Conservation (phyloP, 2,329 filamentous ascomycete species). For the Cytospora piceicola region DNA sequence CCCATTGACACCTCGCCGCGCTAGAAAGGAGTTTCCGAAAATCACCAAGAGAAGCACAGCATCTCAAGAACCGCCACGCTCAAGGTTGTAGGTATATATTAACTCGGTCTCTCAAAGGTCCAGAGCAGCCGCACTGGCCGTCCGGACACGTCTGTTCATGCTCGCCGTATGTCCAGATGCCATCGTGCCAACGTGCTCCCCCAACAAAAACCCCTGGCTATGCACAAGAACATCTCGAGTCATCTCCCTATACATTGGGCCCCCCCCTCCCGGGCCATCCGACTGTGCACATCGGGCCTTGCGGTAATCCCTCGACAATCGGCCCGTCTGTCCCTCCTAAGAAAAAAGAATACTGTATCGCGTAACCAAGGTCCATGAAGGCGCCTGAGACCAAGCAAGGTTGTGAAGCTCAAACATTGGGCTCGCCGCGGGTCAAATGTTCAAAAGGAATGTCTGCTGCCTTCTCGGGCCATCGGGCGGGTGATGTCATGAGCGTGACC, state of each 20-base stretch:
- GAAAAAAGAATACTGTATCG: too few relatives aligned
- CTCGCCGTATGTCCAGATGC: constrained; percentile 20
- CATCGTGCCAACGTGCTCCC: constrained; percentile 1
- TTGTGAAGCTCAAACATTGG: neutral
- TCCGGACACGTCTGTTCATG: neutral
- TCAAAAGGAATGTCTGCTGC: neutral
- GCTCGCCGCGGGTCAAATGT: neutral
- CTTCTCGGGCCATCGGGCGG: neutral
- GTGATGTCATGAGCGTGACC: neutral
- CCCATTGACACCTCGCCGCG: neutral
- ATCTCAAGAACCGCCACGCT: neutral
- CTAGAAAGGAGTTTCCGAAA: neutral
- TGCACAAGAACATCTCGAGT: constrained; percentile 23
- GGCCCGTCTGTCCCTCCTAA: neutral
- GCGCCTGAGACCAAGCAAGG: constrained; percentile 7
- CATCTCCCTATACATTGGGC: constrained; percentile 5
- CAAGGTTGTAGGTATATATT: constrained; percentile 27
- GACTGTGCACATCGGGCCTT: neutral
- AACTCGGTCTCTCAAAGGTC: constrained; percentile 18
- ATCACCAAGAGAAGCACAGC: neutral
- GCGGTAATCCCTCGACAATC: neutral
- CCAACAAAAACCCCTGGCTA: constrained; percentile 5
- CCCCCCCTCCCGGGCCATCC: neutral
- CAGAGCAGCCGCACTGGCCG: constrained; percentile 12
- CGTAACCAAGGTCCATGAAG: constrained; percentile 22